Evolutionary conservation across 257 asterid species (phyloP), one percentile per base, ranked within the genome.

Genomic region (Penstemon eatonii): DNA sequence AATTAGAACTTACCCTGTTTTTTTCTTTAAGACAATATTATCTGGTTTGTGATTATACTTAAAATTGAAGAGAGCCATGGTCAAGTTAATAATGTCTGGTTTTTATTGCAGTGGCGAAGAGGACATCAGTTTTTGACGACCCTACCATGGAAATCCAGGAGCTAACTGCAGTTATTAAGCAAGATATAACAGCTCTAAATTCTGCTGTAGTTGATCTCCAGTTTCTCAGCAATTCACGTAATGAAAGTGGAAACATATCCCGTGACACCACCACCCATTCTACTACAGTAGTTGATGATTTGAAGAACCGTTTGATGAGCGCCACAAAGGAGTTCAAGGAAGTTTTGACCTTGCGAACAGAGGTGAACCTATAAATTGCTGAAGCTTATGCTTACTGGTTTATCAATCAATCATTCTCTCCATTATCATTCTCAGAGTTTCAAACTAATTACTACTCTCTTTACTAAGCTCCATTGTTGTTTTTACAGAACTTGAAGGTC

Each of bases 101-200:
- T 75, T 46, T 56, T 59, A 61, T 57, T 72, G 61, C 78, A 91
- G 99, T 94, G 94, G 98, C 99, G 42, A 94, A 89, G 89, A 83
- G 90, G 76, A 83, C 95, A 33, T 91, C 98, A 2, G 91, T 78
- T 63, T 94, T 89, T 78, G 93, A 94, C 52, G 99, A 94, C 81
- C 99, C 99, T 44, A 81, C 99, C 46, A 67, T 71, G 85, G 99
- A 94, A 79, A 91, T 94, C 61, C 98, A 94, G 78, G 99, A 94
- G 64, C 78, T 94, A 65, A 94, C 98, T 44, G 84, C 93, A 59
- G 92, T 94, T 67, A 89, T 94, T 68, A 94, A 89, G 91, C 96
- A 91, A 73, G 99, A 94, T 68, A 91, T 94, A 73, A 85, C 92
- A 13, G 96, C 96, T 59, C 90, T 94, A 49, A 94, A 94, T 74